Percentiles rank a stretch among this genome's conserved stretches.
Evolutionary conservation across 257 asterid genomes (phyloP).

Genomic region (Scutellaria minor): DNA sequence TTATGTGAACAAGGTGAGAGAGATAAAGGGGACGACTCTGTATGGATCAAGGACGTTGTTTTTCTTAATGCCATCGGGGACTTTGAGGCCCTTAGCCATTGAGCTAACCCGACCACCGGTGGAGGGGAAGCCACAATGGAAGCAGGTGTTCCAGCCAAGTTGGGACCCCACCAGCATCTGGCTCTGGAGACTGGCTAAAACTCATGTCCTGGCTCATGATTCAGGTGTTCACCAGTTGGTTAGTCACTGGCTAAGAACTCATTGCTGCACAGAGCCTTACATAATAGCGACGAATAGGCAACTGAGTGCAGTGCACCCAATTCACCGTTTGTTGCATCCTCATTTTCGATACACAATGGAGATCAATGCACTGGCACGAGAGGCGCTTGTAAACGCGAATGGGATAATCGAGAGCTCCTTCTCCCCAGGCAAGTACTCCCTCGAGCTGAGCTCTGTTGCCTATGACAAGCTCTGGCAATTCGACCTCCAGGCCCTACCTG

Average conservation of each 20-base stretch:
- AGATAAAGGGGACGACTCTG: slow-evolving; percentile 54
- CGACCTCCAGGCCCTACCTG: slow-evolving; percentile 69
- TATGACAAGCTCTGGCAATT: slow-evolving; percentile 74
- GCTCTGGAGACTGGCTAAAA: slow-evolving; percentile 81
- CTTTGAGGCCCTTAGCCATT: slow-evolving; percentile 69
- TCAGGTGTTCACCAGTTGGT: slow-evolving; percentile 72
- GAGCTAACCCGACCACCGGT: slow-evolving; percentile 74
- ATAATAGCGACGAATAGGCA: slow-evolving; percentile 75
- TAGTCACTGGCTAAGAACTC: slow-evolving; percentile 88
- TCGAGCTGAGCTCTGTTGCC: slow-evolving; percentile 64
- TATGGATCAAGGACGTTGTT: slow-evolving; percentile 84
- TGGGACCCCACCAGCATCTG: slow-evolving; percentile 68
- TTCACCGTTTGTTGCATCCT: slow-evolving; percentile 66
- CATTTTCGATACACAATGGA: slow-evolving; percentile 91
- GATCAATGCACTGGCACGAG: slow-evolving; percentile 78
- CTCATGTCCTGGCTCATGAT: slow-evolving; percentile 79
- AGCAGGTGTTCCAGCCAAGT: slow-evolving; percentile 44
- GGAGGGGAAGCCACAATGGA: slow-evolving; percentile 72
- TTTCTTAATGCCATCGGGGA: slow-evolving; percentile 50
- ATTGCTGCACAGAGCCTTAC: slow-evolving; percentile 75
- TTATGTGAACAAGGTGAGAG: slow-evolving; percentile 65
- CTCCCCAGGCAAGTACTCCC: slow-evolving; percentile 58
- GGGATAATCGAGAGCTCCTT: slow-evolving; percentile 69
- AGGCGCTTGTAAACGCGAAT: slow-evolving; percentile 52
- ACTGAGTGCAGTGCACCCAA: slow-evolving; percentile 82